Evolutionary conservation across 345 rosid genomes (phyloP).

Genomic region (Conringia planisiliqua): DNA sequence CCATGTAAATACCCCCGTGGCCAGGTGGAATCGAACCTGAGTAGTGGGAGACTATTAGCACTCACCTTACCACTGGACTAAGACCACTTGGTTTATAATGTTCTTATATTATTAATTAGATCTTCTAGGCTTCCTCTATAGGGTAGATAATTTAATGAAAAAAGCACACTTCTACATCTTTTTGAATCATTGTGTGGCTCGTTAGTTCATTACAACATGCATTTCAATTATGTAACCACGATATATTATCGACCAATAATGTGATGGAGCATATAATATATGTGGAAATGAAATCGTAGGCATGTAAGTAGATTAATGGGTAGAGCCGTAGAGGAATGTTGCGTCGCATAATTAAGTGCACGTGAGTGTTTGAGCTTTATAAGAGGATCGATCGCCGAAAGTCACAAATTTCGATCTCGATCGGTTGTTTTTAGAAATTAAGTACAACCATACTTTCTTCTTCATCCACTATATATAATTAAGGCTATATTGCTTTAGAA

Average conservation of each 20-base stretch:
- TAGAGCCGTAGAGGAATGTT: neutral
- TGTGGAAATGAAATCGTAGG: neutral
- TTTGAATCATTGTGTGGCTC: neutral
- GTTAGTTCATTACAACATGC: neutral
- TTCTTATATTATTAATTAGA: neutral
- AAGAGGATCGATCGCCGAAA: conserved; percentile 28
- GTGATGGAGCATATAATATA: neutral
- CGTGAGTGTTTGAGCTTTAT: conserved; percentile 22
- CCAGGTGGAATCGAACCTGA: too few relatives aligned
- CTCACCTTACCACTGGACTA: too few relatives aligned
- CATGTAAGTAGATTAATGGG: neutral
- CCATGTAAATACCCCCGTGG: too few relatives aligned
- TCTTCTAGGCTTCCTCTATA: neutral
- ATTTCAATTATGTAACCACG: neutral
- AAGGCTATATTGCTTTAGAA: neutral
- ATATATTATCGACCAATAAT: neutral
- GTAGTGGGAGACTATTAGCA: too few relatives aligned
- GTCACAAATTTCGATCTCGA: conserved; percentile 3
- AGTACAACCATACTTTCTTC: conserved; percentile 20
- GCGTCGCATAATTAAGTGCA: conserved; percentile 28
- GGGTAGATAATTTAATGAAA: neutral
- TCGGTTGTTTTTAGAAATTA: neutral
- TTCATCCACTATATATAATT: conserved; percentile 5
- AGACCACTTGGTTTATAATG: neutral
- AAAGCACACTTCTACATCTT: neutral